Evolutionary conservation across 2,329 filamentous ascomycete genomes (phyloP).

Genomic region (Aspergillus texensis): DNA sequence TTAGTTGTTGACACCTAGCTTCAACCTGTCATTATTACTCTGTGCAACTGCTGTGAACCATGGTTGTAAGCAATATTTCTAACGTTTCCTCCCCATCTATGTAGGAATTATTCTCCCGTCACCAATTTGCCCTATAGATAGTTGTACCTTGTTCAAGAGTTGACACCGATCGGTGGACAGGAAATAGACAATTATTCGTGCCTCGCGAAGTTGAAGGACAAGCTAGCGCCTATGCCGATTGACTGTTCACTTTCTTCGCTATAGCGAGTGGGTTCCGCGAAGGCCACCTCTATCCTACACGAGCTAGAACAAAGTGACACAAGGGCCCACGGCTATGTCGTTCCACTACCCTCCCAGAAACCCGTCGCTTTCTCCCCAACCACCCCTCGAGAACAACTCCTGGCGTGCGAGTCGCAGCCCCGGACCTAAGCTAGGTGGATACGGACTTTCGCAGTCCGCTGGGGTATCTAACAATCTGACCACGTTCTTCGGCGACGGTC

Average conservation of each 20-base stretch:
- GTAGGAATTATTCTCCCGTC: neutral
- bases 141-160: neutral
- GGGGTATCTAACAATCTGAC: conserved; percentile 65
- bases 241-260: neutral
- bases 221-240: conserved; percentile 11
- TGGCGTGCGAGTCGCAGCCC: conserved; percentile 60
- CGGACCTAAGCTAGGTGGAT: conserved; percentile 46
- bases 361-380: conserved; percentile 68
- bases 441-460: conserved; percentile 40
- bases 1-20: conserved; percentile 3
- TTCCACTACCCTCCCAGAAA: conserved; percentile 70
- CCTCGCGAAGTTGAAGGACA: neutral
- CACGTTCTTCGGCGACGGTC: conserved; percentile 63
- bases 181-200: neutral
- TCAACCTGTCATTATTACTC: neutral
- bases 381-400: conserved; percentile 63
- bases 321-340: conserved; percentile 35
- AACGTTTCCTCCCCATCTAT: neutral
- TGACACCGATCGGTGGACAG: neutral
- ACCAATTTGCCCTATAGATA: neutral
- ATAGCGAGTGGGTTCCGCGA: neutral
- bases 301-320: conserved; percentile 5
- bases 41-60: neutral
- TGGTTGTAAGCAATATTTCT: neutral
- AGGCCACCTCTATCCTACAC: neutral